These are phyloP conservation scores for Penicillium argentinense DNA, from an alignment of 495 filamentous ascomycete species.

Conservation along the genomic window DNA sequence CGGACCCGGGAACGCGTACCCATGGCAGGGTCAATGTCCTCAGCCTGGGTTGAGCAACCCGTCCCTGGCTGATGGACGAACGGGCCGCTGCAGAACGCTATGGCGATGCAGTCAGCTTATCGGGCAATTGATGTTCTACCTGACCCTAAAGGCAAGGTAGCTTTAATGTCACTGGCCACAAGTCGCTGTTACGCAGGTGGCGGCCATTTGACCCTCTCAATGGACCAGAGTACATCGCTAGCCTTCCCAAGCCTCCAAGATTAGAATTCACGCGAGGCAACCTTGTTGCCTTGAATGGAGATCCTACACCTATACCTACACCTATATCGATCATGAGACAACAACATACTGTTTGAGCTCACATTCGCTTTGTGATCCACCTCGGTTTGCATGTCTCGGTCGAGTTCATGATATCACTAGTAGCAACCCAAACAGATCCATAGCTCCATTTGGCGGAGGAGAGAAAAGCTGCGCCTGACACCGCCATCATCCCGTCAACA, in stretches of 20 bases:
- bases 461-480: no score
- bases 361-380: background rate
- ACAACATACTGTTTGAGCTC: background rate
- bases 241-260: slow-evolving; percentile 8
- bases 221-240: slow-evolving; percentile 1
- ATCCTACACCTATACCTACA: background rate
- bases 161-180: no score
- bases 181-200: slow-evolving; percentile 12
- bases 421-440: background rate
- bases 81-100: slow-evolving; percentile 10
- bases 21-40: background rate
- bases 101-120: slow-evolving; percentile 10
- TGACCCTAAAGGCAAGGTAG: no score
- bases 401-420: slow-evolving; percentile 1
- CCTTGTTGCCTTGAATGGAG: slow-evolving; percentile 4
- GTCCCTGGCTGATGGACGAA: slow-evolving; percentile 1
- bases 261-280: slow-evolving; percentile 9
- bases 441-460: no score
- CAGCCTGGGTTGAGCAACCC: background rate
- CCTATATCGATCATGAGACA: background rate
- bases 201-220: slow-evolving; percentile 5
- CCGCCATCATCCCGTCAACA: background rate
- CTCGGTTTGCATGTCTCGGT: slow-evolving; percentile 11
- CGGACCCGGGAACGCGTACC: no score
- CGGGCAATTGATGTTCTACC: background rate